These are phyloP conservation scores for Pseudogymnoascus sp. DNA, from an alignment of 2,329 filamentous ascomycete species.

Conservation along the genomic window DNA sequence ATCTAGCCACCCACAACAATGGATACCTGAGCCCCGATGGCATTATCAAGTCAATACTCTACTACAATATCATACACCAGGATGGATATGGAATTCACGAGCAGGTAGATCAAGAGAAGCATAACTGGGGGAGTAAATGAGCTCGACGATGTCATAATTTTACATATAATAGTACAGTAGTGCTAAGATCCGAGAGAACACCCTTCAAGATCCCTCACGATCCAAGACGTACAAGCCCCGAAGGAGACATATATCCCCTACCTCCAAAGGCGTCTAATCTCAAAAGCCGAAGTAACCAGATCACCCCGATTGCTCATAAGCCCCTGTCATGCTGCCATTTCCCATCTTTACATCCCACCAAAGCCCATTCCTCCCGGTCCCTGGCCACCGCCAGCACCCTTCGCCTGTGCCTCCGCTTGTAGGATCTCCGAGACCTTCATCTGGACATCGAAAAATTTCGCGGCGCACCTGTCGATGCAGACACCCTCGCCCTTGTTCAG, in stretches of 20 bases:
- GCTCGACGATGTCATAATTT: neutral
- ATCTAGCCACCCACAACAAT: neutral
- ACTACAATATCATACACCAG: neutral
- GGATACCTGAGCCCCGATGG: neutral
- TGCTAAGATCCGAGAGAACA: neutral
- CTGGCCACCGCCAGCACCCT: slow-evolving; percentile 47
- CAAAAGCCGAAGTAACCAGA: slow-evolving; percentile 6
- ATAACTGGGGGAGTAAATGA: neutral
- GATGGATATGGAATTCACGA: neutral
- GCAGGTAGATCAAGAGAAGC: neutral
- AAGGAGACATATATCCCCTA: neutral
- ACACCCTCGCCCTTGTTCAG: slow-evolving; percentile 99
- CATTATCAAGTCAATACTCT: no score
- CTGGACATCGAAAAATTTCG: slow-evolving; percentile 98
- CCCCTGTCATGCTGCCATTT: neutral
- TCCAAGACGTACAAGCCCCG: neutral
- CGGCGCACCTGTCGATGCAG: slow-evolving; percentile 92
- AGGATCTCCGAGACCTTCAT: slow-evolving; percentile 96
- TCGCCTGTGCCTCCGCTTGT: slow-evolving; percentile 71
- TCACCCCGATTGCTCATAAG: neutral
- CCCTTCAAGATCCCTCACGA: neutral
- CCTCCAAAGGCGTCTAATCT: neutral
- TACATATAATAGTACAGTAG: slow-evolving; percentile 1
- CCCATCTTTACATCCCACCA: slow-evolving; percentile 33
- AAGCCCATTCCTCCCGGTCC: slow-evolving; percentile 36